These are phyloP conservation scores for Kwoniella dejecticola DNA, from an alignment of 768 basidiomycete species.

Conservation along the genomic window DNA sequence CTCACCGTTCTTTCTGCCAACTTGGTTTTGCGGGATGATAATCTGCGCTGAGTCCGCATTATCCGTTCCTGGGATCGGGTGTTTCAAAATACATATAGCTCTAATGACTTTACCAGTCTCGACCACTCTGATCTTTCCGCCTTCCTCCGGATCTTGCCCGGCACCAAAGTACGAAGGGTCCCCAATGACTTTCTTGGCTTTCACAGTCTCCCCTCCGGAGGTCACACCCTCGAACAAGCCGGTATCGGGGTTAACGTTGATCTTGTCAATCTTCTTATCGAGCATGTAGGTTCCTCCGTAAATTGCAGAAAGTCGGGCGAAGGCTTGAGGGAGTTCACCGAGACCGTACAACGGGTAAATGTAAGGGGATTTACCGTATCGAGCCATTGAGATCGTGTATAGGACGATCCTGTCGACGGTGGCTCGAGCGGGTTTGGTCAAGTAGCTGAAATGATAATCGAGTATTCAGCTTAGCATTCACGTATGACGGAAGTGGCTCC, in stretches of 20 bases:
- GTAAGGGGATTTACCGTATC: conserved; percentile 99
- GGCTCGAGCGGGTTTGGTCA: conserved; percentile 83
- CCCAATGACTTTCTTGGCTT: conserved; percentile 95
- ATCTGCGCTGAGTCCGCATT: conserved; percentile 94
- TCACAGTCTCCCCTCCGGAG: conserved; percentile 85
- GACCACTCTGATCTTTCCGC: conserved; percentile 81
- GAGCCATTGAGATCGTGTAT: conserved; percentile 97
- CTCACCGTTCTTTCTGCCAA: conserved; percentile 85
- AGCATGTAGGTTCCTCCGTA: conserved; percentile 99
- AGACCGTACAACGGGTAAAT: conserved; percentile 99
- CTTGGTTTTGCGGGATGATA: conserved; percentile 98
- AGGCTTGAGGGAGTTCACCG: conserved; percentile 97
- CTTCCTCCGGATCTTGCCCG: conserved; percentile 63
- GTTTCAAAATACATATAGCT: conserved; percentile 96
- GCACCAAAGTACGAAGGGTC: conserved; percentile 96
- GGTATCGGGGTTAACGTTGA: conserved; percentile 72
- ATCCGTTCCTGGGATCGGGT: conserved; percentile 96
- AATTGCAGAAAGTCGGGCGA: conserved; percentile 95
- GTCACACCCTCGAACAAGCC: conserved; percentile 94
- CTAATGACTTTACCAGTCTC: conserved; percentile 93
- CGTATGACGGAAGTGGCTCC: too few relatives aligned
- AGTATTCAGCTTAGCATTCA: too few relatives aligned
- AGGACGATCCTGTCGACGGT: conserved; percentile 93
- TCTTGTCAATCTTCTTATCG: conserved; percentile 88
- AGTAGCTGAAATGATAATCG: conserved; percentile 66